Conservation (phyloP, 306 rosid species). For the Castanospermum australe region DNA sequence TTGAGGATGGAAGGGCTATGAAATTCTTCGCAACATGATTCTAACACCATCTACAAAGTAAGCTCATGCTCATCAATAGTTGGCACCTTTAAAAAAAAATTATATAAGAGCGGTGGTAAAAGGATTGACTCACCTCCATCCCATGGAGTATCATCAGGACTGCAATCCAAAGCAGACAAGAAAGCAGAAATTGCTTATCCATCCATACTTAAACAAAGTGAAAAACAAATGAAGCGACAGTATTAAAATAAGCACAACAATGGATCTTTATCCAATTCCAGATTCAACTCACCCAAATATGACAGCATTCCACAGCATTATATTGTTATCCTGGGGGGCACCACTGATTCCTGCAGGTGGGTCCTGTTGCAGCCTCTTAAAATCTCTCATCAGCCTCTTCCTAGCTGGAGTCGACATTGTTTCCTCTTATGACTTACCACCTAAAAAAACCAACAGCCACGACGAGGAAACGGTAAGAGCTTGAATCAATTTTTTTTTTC, state of each 20-base stretch:
- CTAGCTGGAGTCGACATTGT: slow-evolving; percentile 95
- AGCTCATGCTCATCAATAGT: no score
- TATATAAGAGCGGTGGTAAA: neutral
- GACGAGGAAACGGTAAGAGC: neutral
- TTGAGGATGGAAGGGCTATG: neutral
- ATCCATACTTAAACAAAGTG: slow-evolving; percentile 40
- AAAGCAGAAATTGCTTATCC: slow-evolving; percentile 55
- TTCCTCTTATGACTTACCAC: no score
- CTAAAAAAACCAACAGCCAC: slow-evolving; percentile 25
- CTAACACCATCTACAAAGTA: neutral
- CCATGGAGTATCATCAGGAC: slow-evolving; percentile 71
- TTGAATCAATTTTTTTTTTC: neutral
- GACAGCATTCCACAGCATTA: slow-evolving; percentile 98
- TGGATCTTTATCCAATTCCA: slow-evolving; percentile 21
- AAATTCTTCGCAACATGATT: slow-evolving; percentile 15
- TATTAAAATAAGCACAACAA: neutral
- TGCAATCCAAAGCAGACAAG: slow-evolving; percentile 65
- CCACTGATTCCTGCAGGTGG: slow-evolving; percentile 99
- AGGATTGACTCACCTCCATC: slow-evolving; percentile 59
- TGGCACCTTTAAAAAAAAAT: no score
- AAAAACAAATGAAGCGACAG: slow-evolving; percentile 14
- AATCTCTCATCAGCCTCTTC: slow-evolving; percentile 96
- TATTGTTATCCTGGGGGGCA: slow-evolving; percentile 97
- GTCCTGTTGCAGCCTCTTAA: slow-evolving; percentile 95
- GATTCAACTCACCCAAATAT: slow-evolving; percentile 85